Evolutionary conservation across 2,329 filamentous ascomycete genomes (phyloP).

Genomic region (Aureobasidium sp.): DNA sequence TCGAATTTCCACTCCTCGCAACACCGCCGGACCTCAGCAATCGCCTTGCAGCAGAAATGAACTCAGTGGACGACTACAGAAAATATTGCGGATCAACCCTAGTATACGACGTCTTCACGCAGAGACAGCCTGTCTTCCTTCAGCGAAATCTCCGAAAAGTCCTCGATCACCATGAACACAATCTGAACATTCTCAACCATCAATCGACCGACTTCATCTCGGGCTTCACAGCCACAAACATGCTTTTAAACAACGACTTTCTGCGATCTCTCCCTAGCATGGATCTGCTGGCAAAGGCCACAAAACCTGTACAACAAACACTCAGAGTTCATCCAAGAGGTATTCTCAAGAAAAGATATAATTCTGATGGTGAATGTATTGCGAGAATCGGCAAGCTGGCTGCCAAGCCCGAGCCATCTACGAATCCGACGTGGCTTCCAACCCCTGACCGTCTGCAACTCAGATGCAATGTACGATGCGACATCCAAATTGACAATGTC

Average conservation of each 20-base stretch:
- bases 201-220: background rate
- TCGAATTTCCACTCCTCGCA: background rate
- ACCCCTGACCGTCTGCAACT: background rate
- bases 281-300: conserved; percentile 25
- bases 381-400: too few species aligned
- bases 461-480: background rate
- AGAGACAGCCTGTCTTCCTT: conserved; percentile 21
- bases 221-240: background rate
- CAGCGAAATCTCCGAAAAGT: conserved; percentile 26
- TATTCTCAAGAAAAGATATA: background rate
- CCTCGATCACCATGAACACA: conserved; percentile 25
- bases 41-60: conserved; percentile 3
- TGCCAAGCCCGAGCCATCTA: background rate
- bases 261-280: conserved; percentile 26
- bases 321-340: background rate
- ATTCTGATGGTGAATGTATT: background rate
- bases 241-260: conserved; percentile 10
- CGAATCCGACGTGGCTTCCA: conserved; percentile 8
- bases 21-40: background rate
- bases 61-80: conserved; percentile 3
- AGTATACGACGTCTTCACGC: background rate
- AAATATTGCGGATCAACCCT: background rate
- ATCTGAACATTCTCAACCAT: conserved; percentile 8
- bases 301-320: background rate
- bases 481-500: background rate